Conservation (phyloP, 352 stramenopile species). For the Phytophthora crassamura region DNA sequence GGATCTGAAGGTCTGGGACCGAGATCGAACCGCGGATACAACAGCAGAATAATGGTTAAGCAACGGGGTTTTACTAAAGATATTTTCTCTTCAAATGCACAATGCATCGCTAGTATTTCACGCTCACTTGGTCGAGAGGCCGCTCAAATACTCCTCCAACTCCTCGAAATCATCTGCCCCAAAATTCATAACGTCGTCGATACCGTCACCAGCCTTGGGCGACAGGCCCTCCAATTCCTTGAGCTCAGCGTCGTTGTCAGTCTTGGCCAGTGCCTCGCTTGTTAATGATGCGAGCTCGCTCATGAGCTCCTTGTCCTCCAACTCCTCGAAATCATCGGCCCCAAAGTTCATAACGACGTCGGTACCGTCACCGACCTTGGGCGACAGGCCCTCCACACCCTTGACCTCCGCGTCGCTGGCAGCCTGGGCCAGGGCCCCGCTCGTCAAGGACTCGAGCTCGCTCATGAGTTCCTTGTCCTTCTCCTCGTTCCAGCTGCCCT, state of each 20-base stretch:
- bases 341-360: constrained; percentile 88
- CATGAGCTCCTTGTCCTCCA: constrained; percentile 83
- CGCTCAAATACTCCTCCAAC: constrained; percentile 88
- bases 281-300: too few species aligned
- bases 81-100: too few species aligned
- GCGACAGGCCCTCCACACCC: constrained; percentile 58
- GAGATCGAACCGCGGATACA: too few species aligned
- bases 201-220: constrained; percentile 47
- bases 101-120: too few species aligned
- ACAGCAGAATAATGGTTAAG: too few species aligned
- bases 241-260: constrained; percentile 58
- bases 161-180: constrained; percentile 89
- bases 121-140: constrained; percentile 60
- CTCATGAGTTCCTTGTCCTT: constrained; percentile 90
- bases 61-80: too few species aligned
- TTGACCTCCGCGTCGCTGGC: constrained; percentile 57
- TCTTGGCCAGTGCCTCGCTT: too few species aligned
- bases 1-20: too few species aligned
- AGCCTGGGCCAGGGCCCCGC: constrained; percentile 57
- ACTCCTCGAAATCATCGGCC: constrained; percentile 84
- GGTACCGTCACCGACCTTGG: constrained; percentile 45
- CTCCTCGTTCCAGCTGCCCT: constrained; percentile 84
- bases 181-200: constrained; percentile 86
- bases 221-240: constrained; percentile 67
- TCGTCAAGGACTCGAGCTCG: constrained; percentile 83